Base-by-base conservation (phyloP, 2,329 filamentous ascomycete species). In the Aspergillus japonicus region DNA sequence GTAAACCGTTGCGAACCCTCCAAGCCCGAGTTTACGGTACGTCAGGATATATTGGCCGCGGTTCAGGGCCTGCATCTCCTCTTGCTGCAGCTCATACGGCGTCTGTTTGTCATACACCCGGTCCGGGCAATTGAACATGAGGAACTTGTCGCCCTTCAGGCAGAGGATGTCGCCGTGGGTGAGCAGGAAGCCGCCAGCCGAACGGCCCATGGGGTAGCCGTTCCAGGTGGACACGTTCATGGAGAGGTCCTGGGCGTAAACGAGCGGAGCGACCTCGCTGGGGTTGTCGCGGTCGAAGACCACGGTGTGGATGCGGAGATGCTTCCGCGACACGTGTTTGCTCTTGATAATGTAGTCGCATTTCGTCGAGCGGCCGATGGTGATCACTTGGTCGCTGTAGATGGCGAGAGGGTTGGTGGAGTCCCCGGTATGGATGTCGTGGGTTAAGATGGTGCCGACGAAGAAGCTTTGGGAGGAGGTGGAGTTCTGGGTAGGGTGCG, bases 191-290 rank as follows among this genome's bases (percentile, higher is more conserved):
- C 70, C 71, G 5, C 70, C 26, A 7, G 70, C 47, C 69, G 71
- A 0, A 65, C 69, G 56, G 69, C 71, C 59, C 39, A 78, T 76
- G 12, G 63, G 60, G 29, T 68, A 68, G 1, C 67, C 71, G 58
- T 79, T 78, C 76, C 77, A 80, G 23, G 63, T 65, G 0, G 71
- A 75, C 4, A 78, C 78, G 57, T 80, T 78, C 24, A 64, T 65
- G 2, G 79, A 81, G 1, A 78, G 49, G 62, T 80, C 76, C 60
- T 79, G 69, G 3, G 74, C 77, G 57, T 80, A 81, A 5, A 81
- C 74, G 23, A 81, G 67, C 1, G 77, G 75, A 2, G 72, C 69
- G n/a, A 79, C 64, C 23, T 74, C 68, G 14, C 66, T 59, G 0
- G 69, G 69, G 19, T 76, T 71, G 2, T 76, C 73, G 35, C 74